Conservation (phyloP, 2,329 filamentous ascomycete species). For the Raffaelea albimanens region DNA sequence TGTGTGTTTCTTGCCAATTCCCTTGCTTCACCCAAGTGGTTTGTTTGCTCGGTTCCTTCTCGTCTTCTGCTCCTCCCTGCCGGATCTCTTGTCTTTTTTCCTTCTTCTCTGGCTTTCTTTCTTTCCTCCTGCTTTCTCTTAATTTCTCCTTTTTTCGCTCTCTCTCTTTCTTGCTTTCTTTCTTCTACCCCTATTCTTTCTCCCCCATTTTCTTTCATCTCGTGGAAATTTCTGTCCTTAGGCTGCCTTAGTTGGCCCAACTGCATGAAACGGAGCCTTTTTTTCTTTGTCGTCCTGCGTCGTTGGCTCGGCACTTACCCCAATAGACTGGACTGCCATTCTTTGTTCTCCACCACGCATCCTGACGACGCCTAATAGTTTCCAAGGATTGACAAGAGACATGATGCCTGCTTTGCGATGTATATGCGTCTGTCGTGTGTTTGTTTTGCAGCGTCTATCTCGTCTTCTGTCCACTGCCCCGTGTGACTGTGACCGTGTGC, state of each 20-base stretch:
- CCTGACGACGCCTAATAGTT: slow-evolving; percentile 1
- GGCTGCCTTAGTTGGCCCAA: not conserved
- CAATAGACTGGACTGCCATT: slow-evolving; percentile 5
- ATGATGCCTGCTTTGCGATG: slow-evolving; percentile 4
- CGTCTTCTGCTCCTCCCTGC: not conserved
- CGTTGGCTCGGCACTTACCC: slow-evolving; percentile 11
- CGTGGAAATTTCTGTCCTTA: not conserved
- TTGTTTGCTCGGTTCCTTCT: not conserved
- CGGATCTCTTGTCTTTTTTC: not conserved
- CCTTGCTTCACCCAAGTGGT: too few species aligned
- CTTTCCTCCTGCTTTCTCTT: not conserved
- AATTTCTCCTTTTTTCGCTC: not conserved
- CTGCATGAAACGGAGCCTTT: not conserved
- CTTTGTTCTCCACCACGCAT: slow-evolving; percentile 11
- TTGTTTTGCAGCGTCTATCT: too few species aligned
- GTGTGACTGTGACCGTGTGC: slow-evolving; percentile 2
- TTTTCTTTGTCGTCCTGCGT: slow-evolving; percentile 8
- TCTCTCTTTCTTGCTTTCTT: not conserved
- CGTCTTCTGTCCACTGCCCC: too few species aligned
- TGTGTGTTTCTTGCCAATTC: too few species aligned
- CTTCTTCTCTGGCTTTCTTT: not conserved
- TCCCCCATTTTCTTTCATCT: not conserved
- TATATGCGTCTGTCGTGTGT: slow-evolving; percentile 1
- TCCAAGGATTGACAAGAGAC: not conserved
- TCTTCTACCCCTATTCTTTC: not conserved